Base-by-base conservation (phyloP, 139 green algal genomes). In the Chlamydomonas incerta region DNA sequence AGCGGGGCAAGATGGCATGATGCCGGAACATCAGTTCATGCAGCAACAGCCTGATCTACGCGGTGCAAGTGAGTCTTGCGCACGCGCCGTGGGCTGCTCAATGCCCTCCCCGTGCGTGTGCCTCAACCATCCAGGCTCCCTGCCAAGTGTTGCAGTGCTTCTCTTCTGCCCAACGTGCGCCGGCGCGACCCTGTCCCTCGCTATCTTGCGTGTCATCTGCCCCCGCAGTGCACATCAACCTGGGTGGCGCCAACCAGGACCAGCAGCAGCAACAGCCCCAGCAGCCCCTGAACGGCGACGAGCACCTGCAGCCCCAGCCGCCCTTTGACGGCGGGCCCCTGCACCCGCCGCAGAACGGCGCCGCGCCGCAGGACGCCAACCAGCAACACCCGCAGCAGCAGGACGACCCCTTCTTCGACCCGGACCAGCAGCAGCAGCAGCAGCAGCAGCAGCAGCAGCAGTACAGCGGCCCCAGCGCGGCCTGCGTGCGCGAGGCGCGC, bases 221-320 rank as follows among this genome's bases (percentile, higher is more conserved):
- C 52, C 13, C 52, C 13, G 52, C 18, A 23, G 63, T n/a, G 26
- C 17, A 15, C 63, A 69, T 34, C 26, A 23, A 15, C 63, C 15
- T 69, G 63, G 28, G 63, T 4, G 28, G 63, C 28, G 13, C 17
- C 20, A 69, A 20, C 26, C 23, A 47, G 23, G 14, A 28, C 31
- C 67, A 72, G 67, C 67, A 46, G 67, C 67, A 72, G 31, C 67
- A 46, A 31, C 67, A 72, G 67, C 66, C 8, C 14, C 66, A 72
- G 66, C 29, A 41, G n/a, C 66, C 37, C 9, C n/a, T 13, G 23
- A 2, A 24, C 10, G 55, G 55, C 55, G 55, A 24, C 13, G 29
- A 29, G 34, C 41, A 62, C 71, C 63, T 62, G 20, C 21, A 23
- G 20, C 55, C 21, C 9, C 55, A 13, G 71, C 37, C 23, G 71